Evolutionary conservation across 169 alveolate genomes (phyloP).

Genomic region (Toxoplasma gondii): DNA sequence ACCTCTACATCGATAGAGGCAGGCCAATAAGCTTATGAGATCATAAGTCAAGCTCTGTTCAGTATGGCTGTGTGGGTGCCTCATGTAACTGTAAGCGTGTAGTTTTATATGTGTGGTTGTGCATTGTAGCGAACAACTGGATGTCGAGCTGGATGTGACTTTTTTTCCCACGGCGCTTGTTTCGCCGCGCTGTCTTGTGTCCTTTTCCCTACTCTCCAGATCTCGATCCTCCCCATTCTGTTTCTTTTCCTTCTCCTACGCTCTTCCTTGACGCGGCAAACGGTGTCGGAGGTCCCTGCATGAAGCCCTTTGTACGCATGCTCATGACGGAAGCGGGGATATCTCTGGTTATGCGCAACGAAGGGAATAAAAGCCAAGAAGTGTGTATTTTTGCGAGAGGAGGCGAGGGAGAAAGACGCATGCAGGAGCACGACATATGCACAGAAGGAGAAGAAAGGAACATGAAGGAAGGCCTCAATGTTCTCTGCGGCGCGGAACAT

Average conservation of each 20-base stretch:
- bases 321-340: background rate
- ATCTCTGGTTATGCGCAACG: conserved; percentile 1
- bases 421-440: background rate
- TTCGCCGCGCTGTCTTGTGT: background rate
- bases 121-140: too few species aligned
- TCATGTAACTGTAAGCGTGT: too few species aligned
- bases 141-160: too few species aligned
- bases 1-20: too few species aligned
- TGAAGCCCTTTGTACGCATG: background rate
- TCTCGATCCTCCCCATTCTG: background rate
- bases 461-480: conserved; percentile 73
- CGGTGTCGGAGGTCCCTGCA: conserved; percentile 58
- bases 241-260: background rate
- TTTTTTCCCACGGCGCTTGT: too few species aligned
- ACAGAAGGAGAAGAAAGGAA: background rate
- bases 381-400: background rate
- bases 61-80: too few species aligned
- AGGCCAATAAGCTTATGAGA: too few species aligned
- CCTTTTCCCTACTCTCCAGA: background rate
- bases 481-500: conserved; percentile 89
- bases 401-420: background rate
- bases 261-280: conserved; percentile 54
- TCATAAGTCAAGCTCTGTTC: too few species aligned
- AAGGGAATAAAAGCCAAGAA: background rate
- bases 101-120: too few species aligned